Evolutionary conservation across 768 basidiomycete genomes (phyloP).

Genomic region (Lactarius hatsudake): DNA sequence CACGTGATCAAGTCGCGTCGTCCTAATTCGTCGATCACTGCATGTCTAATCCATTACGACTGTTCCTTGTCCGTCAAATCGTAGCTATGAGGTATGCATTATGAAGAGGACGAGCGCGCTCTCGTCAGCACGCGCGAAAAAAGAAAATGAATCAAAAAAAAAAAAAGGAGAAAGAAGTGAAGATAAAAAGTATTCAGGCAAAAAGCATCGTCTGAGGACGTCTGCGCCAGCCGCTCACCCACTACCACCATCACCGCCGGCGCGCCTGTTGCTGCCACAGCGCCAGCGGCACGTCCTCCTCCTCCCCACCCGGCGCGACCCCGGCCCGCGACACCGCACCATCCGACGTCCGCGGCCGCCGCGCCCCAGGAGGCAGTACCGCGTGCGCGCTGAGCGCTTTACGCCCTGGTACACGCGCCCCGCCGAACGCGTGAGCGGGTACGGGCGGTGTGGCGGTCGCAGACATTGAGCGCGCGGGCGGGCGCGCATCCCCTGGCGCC

Average conservation of each 20-base stretch:
- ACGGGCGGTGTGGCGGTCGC: conserved; percentile 51
- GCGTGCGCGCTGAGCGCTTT: conserved; percentile 71
- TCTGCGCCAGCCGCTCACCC: too few relatives aligned
- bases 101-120: background rate
- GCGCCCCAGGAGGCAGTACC: conserved; percentile 38
- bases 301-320: conserved; percentile 42
- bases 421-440: background rate
- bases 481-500: conserved; percentile 33
- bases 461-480: conserved; percentile 67
- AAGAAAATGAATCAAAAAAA: background rate
- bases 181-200: background rate
- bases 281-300: conserved; percentile 79
- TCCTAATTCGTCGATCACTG: background rate
- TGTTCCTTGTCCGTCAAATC: conserved; percentile 26
- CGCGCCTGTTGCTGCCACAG: conserved; percentile 56
- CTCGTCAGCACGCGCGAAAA: background rate
- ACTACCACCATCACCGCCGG: conserved; percentile 7
- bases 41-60: conserved; percentile 24
- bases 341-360: conserved; percentile 45
- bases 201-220: background rate
- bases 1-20: conserved; percentile 14
- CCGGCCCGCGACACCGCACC: conserved; percentile 29
- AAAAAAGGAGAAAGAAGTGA: background rate
- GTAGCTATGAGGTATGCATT: conserved; percentile 25
- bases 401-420: conserved; percentile 43